These are phyloP conservation scores for Orbilia javanica DNA, from an alignment of 2,329 filamentous ascomycete genomes.

Conservation along the genomic window DNA sequence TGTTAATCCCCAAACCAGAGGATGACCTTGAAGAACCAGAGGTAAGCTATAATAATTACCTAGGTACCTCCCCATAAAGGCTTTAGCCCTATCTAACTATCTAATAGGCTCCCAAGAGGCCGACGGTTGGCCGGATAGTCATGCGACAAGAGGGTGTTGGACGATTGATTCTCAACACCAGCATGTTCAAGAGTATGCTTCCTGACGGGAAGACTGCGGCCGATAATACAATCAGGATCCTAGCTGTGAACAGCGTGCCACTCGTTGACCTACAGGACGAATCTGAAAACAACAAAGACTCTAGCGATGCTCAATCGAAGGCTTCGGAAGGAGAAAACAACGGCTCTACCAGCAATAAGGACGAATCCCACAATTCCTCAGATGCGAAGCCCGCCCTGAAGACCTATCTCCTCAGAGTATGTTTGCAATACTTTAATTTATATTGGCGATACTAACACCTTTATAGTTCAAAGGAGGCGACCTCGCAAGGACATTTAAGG, in stretches of 20 bases:
- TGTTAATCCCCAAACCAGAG: conserved; percentile 35
- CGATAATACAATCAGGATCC: conserved; percentile 44
- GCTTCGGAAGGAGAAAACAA: not conserved
- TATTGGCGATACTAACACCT: conserved; percentile 3
- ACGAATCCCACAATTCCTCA: not conserved
- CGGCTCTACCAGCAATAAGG: not conserved
- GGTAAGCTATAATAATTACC: conserved; percentile 12
- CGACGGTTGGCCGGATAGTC: conserved; percentile 37
- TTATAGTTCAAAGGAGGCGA: conserved; percentile 41
- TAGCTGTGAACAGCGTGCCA: conserved; percentile 39
- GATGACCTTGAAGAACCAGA: conserved; percentile 7
- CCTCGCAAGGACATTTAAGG: conserved; percentile 31
- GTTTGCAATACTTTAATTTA: not conserved
- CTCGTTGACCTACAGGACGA: conserved; percentile 35
- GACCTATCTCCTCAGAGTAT: conserved; percentile 46
- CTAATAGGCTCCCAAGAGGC: conserved; percentile 21
- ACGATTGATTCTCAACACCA: conserved; percentile 46
- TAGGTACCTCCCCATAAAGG: not conserved
- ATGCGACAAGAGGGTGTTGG: conserved; percentile 58
- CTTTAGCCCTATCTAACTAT: not conserved
- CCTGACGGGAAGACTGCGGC: conserved; percentile 1
- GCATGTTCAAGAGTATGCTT: conserved; percentile 49
- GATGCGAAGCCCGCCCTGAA: conserved; percentile 19
- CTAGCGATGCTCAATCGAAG: not conserved
- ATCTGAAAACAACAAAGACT: conserved; percentile 3